Base-by-base conservation (phyloP, 2,329 filamentous ascomycete genomes). In the Thielaviopsis punctulata region DNA sequence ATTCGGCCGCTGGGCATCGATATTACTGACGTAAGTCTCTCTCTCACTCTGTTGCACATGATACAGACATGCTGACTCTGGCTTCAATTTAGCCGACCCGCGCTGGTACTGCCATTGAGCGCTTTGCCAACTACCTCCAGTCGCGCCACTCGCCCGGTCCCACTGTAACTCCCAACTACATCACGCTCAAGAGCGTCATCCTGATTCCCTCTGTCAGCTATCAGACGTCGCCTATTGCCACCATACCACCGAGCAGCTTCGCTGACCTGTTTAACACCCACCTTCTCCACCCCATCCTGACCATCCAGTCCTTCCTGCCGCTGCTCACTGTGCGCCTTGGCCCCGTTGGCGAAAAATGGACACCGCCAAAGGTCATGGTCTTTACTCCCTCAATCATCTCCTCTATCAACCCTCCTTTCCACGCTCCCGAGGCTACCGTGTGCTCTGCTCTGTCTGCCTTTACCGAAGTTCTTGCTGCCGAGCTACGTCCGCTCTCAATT, bases 211-310 rank as follows among this genome's bases (percentile, higher is more conserved):
- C 82, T 22, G 72, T 83, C 22, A 80, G 84, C 61, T 93, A 89
- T 64, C 83, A 86, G 50, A 82, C 83, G 23, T 86, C 85, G 3
- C 84, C 86, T 19, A 84, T 96, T 56, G 86, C 88, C 56, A 89
- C 86, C 3, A 82, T 95, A 55, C 80, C 86, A 6, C 81, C 86
- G 0, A 85, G 86, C 25, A 82, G 79, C 60, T 92, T 94, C 70
- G 86, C 86, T 57, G 87, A 95, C 62, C 82, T 88, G 30, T 80
- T 96, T 64, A 95, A 95, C 65, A 90, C 87, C 15, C 89, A 94
- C 61, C 76, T 98, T 12, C 75, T 96, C 52, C 84, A 88, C 53
- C 90, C 90, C 1, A 87, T 96, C 58, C 76, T 94, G 50, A 88
- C 85, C 4, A 82, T 89, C 39, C 89, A 95, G 67, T 77, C 86